Base-by-base conservation (phyloP, 2,329 filamentous ascomycete species). In the Nectriaceae sp. region DNA sequence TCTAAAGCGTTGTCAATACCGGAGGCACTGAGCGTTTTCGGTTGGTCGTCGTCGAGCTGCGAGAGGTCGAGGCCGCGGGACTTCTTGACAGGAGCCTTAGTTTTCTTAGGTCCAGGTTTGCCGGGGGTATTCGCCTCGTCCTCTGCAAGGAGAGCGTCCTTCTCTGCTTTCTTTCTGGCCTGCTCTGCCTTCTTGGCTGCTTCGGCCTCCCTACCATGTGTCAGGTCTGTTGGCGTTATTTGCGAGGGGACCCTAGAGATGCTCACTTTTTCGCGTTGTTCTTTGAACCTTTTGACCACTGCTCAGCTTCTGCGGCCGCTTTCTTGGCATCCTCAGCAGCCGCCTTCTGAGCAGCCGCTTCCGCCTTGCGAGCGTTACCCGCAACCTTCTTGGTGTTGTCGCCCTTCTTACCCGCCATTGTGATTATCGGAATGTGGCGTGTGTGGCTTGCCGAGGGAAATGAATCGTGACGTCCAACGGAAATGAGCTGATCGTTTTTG, bases 1-100 rank as follows among this genome's bases (percentile, higher is more conserved):
- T 97, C 92, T 42, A 97, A 82, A 1, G 91, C 91, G 63, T 97
- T 93, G 69, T 97, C 92, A 69, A 99, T 96, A 63, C 91, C 91
- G 0, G 87, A 80, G 3, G 91, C 92, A 68, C 87, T 92, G 62
- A 97, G 79, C 0, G 88, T 71, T 0, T 77, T 60, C 10, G 84
- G 72, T 54, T 77, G 77, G 53, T 82, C 81, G 40, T 71, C 76
- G 61, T 94, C 89, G 56, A 96, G 85, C 67, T 89, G 85, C 16
- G 79, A 81, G 35, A 93, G 80, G 63, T 92, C 88, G 31, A 93
- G 79, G 20, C 89, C 89, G 52, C 83, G 80, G 40, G 80, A 80
- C 67, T 88, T 88, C 71, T 89, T 89, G 42, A 78, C 75, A 11
- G 87, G 85, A 5, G 78, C 73, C 70, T 89, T 89, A 49, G 79